Evolutionary conservation across 129 eudicot species (phyloP), one percentile per base, ranked within the genome.

Genomic region (Tagetes erecta): DNA sequence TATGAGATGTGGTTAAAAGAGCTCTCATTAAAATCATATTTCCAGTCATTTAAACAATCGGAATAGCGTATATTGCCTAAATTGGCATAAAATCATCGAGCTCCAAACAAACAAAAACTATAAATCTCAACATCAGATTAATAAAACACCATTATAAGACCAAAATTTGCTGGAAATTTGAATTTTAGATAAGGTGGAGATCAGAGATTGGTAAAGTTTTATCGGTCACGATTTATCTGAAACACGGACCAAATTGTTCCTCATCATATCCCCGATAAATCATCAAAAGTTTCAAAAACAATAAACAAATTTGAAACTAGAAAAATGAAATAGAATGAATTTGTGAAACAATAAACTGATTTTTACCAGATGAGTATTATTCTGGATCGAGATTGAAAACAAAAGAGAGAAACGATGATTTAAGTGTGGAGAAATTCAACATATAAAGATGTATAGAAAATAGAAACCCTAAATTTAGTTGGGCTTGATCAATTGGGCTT

Each of bases 181-280:
- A 59, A 8, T 5, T 33, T 34, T 1, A 73, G 42, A 64, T 38
- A 8, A 9, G 2, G 41, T 20, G 74, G 87, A 83, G 90, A 87
- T 85, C 92, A 85, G 90, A 83, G 82, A 40, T 85, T 84, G 92
- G 86, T 83, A n/a, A 72, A n/a, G 58, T 73, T 75, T 86, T 86
- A 57, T 87, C 88, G 76, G 84, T 83, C 89, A 79, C 79, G 79
- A 64, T 78, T 77, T 20, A 87, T 89, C 96, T 80, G 96, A 87
- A 89, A 89, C 96, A 89, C 96, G 96, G 96, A 89, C 96, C 96
- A 89, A 89, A 73, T 80, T 53, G 64, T 31, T 83, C 55, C 31
- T 87, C 92, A 87, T 89, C 96, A 89, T 46, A 68, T 86, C 92
- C 80, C 89, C 76, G 51, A 1, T 2, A 34, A 2, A 58, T 57